A percentile compares a stretch with the other conserved stretches of the same genome.
These are phyloP conservation scores for Porogramme epimiltina DNA, from an alignment of 1,284 basidiomycete species.

Conservation along the genomic window DNA sequence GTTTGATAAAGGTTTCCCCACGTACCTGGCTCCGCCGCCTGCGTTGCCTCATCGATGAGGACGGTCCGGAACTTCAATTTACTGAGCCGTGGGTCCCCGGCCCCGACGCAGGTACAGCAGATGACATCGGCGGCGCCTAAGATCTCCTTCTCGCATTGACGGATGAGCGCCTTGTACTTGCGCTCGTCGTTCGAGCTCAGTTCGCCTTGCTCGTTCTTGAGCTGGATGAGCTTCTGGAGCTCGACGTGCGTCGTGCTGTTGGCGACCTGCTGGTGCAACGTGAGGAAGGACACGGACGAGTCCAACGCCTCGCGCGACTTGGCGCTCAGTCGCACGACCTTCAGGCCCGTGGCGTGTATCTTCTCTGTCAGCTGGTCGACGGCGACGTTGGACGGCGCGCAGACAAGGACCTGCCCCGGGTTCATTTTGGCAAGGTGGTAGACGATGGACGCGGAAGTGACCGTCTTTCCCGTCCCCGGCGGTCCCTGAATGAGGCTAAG, in stretches of 20 bases:
- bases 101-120: constrained; percentile 98
- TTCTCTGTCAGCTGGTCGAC: constrained; percentile 99
- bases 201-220: constrained; percentile 98
- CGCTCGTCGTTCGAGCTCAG: constrained; percentile 95
- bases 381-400: constrained; percentile 98
- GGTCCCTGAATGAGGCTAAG: constrained; percentile 98
- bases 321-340: constrained; percentile 96
- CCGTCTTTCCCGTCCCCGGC: constrained; percentile 98
- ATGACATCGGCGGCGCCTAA: constrained; percentile 95
- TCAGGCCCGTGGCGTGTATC: constrained; percentile 95
- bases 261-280: constrained; percentile 96
- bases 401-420: constrained; percentile 97
- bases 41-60: constrained; percentile 98
- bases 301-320: constrained; percentile 98
- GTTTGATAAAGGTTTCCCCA: constrained; percentile 15
- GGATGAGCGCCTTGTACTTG: constrained; percentile 95
- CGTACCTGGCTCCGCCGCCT: constrained; percentile 95
- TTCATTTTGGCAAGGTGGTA: constrained; percentile 99
- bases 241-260: constrained; percentile 95
- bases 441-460: constrained; percentile 99
- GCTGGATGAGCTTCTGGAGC: constrained; percentile 95
- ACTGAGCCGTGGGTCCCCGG: constrained; percentile 92
- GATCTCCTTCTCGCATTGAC: constrained; percentile 97
- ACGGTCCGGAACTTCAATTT: constrained; percentile 99
- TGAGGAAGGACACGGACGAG: constrained; percentile 91